Base-by-base conservation (phyloP, 192 early-diverging fungal genomes). In the Umbelopsis isabellina region DNA sequence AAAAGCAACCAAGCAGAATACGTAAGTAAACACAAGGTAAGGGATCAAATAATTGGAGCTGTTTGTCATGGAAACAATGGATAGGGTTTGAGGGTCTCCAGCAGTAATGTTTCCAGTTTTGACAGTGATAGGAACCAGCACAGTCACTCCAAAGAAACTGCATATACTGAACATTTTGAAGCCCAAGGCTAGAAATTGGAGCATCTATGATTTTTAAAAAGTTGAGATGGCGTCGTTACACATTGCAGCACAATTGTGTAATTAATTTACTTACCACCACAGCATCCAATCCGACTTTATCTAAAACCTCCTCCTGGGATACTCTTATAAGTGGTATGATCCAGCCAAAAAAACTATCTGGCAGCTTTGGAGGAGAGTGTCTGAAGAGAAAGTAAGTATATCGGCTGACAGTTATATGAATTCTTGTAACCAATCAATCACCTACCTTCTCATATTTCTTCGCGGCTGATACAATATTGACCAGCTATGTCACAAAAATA, bases 211-310 rank as follows among this genome's bases (percentile, higher is more conserved):
- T 20, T 49, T 55, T 64, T 23, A 69, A 37, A 41, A n/a, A 16
- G 8, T 22, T 25, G 20, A 50, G 48, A 45, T 49, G 22, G 10
- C 8, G 15, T 23, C 27, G 33, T 12, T 61, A 18, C 9, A 20
- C 23, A 11, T 25, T 25, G 51, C 3, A 53, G 22, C 11, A 16
- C 1, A 18, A 16, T 2, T 49, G 4, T 2, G 37, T 22, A 30
- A 18, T 12, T 18, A 6, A n/a, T 8, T 27, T 47, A 37, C 46
- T 68, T 83, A 86, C 87, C 80, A 88, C 75, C 12, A 79, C 83
- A 68, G 87, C 87, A 73, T 88, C 87, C 49, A 88, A 74, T 33
- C 87, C 87, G 6, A 88, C 85, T 48, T 78, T 79, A n/a, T 86
- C 78, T 11, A 88, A 53, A 10, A 88, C 49, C 5, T 79, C 80